Base-by-base conservation (phyloP, 805 yeast genomes). In the Komagataella kurtzmanii region DNA sequence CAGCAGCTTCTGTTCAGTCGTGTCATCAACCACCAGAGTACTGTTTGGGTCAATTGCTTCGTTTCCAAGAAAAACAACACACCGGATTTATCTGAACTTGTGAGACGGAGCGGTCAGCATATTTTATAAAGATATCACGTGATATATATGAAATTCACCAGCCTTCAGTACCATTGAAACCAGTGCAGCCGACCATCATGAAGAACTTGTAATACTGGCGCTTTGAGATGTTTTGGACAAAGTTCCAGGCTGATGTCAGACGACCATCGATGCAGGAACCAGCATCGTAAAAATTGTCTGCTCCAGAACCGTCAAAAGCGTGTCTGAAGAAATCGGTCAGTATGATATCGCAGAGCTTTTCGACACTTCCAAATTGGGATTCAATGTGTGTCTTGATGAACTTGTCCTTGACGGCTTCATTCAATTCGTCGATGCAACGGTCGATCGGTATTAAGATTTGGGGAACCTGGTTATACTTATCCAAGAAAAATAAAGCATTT, bases 251-350 rank as follows among this genome's bases (percentile, higher is more conserved):
- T 51, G 85, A 78, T 0, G 93, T 85, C 49, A 85, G 68, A 51
- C 90, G 76, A 18, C 93, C 95, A 63, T 85, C 95, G 49, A 85
- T 85, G 66, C 95, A 85, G 2, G 87, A 80, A 2, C 95, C 95
- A 30, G 89, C 87, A 73, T 84, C 85, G 62, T 81, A 85, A 63
- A 83, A 85, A 63, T 85, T 85, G 60, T 85, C 88, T 7, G 90
- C 89, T 49, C 95, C 95, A 7, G 88, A 81, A 2, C 93, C 90
- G 62, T 84, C 88, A 63, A 83, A 77, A 0, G 81, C 83, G 56
- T 75, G 80, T 50, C 71, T 67, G 66, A 77, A 77, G 58, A 77
- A 77, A 69, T 76, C 81, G 47, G 73, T 63, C 46, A 76, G 59
- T 46, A 77, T 71, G 10, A 64, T 66, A 52, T 74, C 64, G 58